Conservation (phyloP, 305 asterid genomes). For the Fraxinus latifolia region DNA sequence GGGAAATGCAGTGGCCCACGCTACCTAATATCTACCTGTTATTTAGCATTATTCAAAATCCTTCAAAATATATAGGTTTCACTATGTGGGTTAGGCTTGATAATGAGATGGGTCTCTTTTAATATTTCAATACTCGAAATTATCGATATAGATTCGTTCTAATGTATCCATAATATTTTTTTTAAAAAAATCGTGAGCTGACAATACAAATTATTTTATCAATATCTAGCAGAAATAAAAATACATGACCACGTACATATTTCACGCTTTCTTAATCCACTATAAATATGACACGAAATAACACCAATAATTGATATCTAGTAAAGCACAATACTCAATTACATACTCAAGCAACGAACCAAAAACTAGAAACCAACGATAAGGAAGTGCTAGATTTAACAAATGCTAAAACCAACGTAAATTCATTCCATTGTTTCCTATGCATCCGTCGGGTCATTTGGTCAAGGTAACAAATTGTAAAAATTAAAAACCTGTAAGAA, state of each 20-base stretch:
- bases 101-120: neutral
- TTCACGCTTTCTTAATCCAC: neutral
- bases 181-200: neutral
- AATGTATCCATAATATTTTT: neutral
- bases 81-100: neutral
- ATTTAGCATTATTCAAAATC: too few species aligned
- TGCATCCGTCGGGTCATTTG: neutral
- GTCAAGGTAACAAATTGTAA: neutral
- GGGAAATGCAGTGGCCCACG: slow-evolving; percentile 8
- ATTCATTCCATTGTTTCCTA: neutral
- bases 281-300: too few species aligned
- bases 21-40: neutral
- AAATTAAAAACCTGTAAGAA: neutral
- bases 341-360: too few species aligned
- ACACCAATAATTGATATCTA: neutral
- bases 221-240: neutral
- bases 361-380: too few species aligned
- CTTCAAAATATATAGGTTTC: neutral
- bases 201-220: neutral
- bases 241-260: neutral
- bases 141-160: neutral
- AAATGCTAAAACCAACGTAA: too few species aligned
- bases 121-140: neutral
- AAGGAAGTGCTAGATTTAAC: too few species aligned
- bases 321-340: too few species aligned